Evolutionary conservation across 164 flowering plant species (phyloP), one percentile per base, ranked within the genome.

Genomic region (Nelumbo lutea): DNA sequence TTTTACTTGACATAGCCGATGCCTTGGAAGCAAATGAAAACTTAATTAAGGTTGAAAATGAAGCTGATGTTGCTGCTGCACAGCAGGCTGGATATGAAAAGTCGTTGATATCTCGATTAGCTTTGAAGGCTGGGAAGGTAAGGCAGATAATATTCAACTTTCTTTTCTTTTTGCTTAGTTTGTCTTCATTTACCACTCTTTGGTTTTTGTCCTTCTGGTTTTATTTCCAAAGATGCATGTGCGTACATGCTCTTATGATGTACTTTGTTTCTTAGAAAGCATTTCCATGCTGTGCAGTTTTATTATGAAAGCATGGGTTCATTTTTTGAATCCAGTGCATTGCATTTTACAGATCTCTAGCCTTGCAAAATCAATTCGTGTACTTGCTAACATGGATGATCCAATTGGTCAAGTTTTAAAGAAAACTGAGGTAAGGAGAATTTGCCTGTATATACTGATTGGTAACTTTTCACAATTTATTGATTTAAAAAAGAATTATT

Each of bases 371-470:
- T 81, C 93, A 40, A 80, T 96, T 72, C 98, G 98, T 69, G 81
- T 79, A 51, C 95, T 96, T 72, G 98, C 99, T 52, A 80, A 88
- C 74, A 93, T 93, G 95, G 89, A 96, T 59, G 98, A 96, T 58
- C 99, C 99, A 62, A 82, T 96, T 82, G 96, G 97, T 59, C 84
- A 68, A 53, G 83, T 91, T 68, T 65, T 87, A 69, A 96, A 86
- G 76, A 85, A 74, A 82, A 96, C 97, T 5, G 86, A 91, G 97
- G 99, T 91, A 72, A 66, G 73, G 15, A 61, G 60, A 68, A 60
- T 7, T 3, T 44, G 45, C 50, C 15, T 44, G 14, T 59, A 5
- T 59, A 5, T 7, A 13, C 5, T 6, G 7, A 27, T 27, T 27
- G 27, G 27, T 27, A 27, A 27, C 27, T 27, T 27, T 27, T 27